Evolutionary conservation across 2,329 filamentous ascomycete genomes (phyloP).

Genomic region (Colletotrichum siamense): DNA sequence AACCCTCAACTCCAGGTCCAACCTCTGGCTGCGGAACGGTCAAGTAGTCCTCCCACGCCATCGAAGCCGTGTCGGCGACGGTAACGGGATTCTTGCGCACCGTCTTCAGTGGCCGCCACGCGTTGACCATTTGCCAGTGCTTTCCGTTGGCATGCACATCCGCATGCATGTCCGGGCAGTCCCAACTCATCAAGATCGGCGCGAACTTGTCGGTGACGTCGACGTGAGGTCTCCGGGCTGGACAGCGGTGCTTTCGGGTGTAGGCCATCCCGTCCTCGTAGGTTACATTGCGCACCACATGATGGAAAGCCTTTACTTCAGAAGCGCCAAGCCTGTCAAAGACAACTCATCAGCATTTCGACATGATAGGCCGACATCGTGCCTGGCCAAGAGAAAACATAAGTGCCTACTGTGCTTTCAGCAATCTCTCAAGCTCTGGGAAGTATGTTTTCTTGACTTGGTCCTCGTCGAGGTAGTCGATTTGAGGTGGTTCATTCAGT

Average conservation of each 20-base stretch:
- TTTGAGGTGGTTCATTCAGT: neutral
- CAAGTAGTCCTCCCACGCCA: constrained; percentile 7
- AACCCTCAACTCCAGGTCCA: neutral
- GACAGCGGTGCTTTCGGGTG: constrained; percentile 1
- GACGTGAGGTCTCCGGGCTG: neutral
- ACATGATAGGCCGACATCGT: rapidly evolving
- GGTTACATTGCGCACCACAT: neutral
- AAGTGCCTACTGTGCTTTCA: neutral
- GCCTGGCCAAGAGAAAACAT: neutral
- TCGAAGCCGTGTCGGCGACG: neutral
- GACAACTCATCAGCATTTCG: neutral
- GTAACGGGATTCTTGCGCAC: neutral
- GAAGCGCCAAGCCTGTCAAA: neutral
- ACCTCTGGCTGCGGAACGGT: neutral
- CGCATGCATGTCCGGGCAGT: neutral
- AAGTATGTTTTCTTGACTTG: neutral
- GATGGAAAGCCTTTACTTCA: neutral
- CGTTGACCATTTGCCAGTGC: constrained; percentile 11
- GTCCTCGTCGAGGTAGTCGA: neutral
- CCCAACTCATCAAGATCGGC: constrained; percentile 1
- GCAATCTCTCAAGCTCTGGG: neutral
- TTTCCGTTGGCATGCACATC: neutral
- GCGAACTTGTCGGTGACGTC: constrained; percentile 1
- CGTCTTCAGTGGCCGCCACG: neutral
- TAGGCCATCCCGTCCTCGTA: neutral